A percentile compares a stretch with the other conserved stretches of the same genome.
phyloP scores from a whole-genome alignment of 176 grass and related monocot genomes.

The Cenchrus americanus region DNA sequence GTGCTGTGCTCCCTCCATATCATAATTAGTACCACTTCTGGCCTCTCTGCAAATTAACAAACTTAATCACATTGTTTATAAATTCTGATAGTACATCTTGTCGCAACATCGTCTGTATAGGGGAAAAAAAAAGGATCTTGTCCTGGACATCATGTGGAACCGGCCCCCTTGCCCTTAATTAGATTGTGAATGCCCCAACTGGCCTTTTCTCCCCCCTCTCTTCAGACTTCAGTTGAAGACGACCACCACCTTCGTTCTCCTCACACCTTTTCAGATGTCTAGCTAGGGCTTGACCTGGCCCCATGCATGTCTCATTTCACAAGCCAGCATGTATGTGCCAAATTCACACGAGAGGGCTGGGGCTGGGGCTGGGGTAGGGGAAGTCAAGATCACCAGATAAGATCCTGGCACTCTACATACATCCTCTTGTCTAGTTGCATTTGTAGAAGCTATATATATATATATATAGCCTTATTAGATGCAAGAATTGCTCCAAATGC shows the following conservation, averaged over 20 bases:
- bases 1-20: conserved; percentile 54
- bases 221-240: conserved; percentile 29
- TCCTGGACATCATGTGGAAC: conserved; percentile 43
- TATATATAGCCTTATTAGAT: conserved; percentile 51
- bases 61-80: conserved; percentile 22
- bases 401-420: conserved; percentile 47
- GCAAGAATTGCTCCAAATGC: conserved; percentile 54
- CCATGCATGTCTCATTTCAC: conserved; percentile 51
- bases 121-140: conserved; percentile 13
- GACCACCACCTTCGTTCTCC: conserved; percentile 51
- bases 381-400: conserved; percentile 57
- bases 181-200: conserved; percentile 41
- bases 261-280: conserved; percentile 86
- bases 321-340: conserved; percentile 47
- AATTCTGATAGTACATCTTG: conserved; percentile 40
- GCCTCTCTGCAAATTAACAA: conserved; percentile 48
- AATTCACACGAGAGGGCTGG: conserved; percentile 42
- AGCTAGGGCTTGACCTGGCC: conserved; percentile 53
- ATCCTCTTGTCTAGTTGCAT: conserved; percentile 43
- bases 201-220: conserved; percentile 25
- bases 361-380: conserved; percentile 35
- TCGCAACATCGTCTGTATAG: conserved; percentile 6
- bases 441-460: conserved; percentile 64
- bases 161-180: conserved; percentile 44
- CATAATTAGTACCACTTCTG: conserved; percentile 50